Conservation (phyloP, 768 basidiomycete species). For the Botryobasidium botryosum region DNA sequence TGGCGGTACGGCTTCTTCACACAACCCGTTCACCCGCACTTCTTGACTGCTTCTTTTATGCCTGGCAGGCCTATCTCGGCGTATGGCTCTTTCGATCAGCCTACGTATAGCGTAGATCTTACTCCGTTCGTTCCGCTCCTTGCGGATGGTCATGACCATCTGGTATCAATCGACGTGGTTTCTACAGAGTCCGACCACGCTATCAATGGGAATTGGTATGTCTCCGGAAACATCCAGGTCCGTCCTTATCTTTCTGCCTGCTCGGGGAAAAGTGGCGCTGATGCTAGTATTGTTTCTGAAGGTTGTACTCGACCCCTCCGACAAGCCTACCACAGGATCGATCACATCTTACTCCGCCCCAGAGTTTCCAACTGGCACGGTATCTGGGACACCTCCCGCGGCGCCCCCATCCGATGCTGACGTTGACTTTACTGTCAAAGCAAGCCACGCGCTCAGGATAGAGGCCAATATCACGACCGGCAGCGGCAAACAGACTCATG, state of each 20-base stretch:
- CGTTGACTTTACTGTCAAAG: constrained; percentile 45
- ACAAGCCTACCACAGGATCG: constrained; percentile 45
- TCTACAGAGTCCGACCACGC: constrained; percentile 48
- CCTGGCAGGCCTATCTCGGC: constrained; percentile 64
- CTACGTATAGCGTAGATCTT: constrained; percentile 60
- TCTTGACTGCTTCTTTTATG: neutral
- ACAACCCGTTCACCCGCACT: neutral
- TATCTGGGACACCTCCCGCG: too few species aligned
- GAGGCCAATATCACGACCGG: constrained; percentile 45
- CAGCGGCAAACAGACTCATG: constrained; percentile 37
- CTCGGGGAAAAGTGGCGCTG: too few species aligned
- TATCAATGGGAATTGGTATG: constrained; percentile 53
- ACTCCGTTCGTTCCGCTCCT: constrained; percentile 62
- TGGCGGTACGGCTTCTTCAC: constrained; percentile 57
- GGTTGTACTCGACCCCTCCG: constrained; percentile 40
- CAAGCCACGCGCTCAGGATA: constrained; percentile 38
- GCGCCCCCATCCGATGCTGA: too few species aligned
- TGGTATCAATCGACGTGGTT: constrained; percentile 51
- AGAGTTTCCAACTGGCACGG: constrained; percentile 30
- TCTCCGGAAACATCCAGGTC: too few species aligned
- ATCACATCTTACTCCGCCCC: constrained; percentile 42
- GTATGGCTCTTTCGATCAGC: constrained; percentile 60
- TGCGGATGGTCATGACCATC: constrained; percentile 50
- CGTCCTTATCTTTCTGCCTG: too few species aligned
- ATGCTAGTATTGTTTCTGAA: constrained; percentile 51